Evolutionary conservation across 2,329 filamentous ascomycete species (phyloP).

Genomic region (Cladobotryum protrusum): DNA sequence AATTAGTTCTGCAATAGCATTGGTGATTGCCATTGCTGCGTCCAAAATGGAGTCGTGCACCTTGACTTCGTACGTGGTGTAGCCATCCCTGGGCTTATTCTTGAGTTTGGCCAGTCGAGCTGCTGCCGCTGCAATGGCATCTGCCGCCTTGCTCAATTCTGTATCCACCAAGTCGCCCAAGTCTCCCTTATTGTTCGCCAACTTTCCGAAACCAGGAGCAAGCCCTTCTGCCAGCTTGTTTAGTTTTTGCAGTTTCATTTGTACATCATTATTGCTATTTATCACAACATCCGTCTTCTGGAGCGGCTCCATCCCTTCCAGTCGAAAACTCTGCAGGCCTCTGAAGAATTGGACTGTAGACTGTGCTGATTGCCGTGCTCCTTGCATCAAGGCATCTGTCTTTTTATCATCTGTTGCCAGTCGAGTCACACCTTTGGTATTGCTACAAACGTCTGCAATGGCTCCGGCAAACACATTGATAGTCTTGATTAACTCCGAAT

Average conservation of each 20-base stretch:
- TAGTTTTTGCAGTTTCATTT: constrained; percentile 86
- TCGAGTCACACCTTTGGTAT: constrained; percentile 89
- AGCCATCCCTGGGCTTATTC: constrained; percentile 94
- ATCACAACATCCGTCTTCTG: constrained; percentile 97
- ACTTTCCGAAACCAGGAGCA: constrained; percentile 77
- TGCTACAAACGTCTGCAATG: constrained; percentile 88
- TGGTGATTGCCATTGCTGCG: constrained; percentile 87
- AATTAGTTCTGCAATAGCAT: constrained; percentile 88
- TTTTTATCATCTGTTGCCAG: constrained; percentile 96
- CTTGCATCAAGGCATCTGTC: constrained; percentile 74
- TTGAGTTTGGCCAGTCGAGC: constrained; percentile 84
- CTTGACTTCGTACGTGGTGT: constrained; percentile 91
- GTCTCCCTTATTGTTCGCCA: constrained; percentile 74
- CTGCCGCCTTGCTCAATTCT: constrained; percentile 87
- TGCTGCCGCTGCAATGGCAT: constrained; percentile 88
- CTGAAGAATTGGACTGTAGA: constrained; percentile 94
- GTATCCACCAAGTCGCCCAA: constrained; percentile 87
- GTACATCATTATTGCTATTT: constrained; percentile 93
- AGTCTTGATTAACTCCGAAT: constrained; percentile 87
- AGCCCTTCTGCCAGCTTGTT: constrained; percentile 92
- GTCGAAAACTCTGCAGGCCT: constrained; percentile 83
- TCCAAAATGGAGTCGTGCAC: constrained; percentile 95
- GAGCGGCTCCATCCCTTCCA: constrained; percentile 82
- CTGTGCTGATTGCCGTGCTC: constrained; percentile 75
- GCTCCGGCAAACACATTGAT: constrained; percentile 87